Evolutionary conservation across 148 eudicot genomes (phyloP).

Genomic region (Rhododendron griersonianum): DNA sequence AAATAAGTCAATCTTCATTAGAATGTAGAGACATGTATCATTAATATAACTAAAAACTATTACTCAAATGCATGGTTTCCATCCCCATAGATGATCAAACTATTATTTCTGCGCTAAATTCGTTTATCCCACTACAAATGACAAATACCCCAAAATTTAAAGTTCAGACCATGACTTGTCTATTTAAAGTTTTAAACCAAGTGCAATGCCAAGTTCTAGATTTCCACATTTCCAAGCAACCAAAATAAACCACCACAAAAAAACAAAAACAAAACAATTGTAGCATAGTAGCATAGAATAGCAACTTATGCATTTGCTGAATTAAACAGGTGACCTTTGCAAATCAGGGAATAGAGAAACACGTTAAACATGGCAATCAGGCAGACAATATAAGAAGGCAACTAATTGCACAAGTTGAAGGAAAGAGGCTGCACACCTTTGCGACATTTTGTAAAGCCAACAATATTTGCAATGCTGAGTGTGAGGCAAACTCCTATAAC

Average conservation of each 20-base stretch:
- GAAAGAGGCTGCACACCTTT: conserved; percentile 50
- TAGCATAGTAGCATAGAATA: background rate
- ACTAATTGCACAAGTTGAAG: background rate
- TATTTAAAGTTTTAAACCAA: background rate
- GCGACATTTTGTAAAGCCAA: conserved; percentile 94
- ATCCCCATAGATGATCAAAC: background rate
- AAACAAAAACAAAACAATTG: background rate
- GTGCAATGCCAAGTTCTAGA: background rate
- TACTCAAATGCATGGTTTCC: background rate
- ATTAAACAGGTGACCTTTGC: background rate
- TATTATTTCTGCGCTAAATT: background rate
- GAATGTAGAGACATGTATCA: background rate
- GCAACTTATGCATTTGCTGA: background rate
- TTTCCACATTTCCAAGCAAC: background rate
- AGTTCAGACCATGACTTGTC: background rate
- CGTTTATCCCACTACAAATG: background rate
- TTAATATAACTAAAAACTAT: background rate
- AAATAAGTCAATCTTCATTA: background rate
- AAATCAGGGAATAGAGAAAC: background rate
- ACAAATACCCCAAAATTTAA: background rate
- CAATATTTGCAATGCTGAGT: conserved; percentile 81
- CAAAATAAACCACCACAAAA: background rate
- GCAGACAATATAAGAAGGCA: conserved; percentile 5
- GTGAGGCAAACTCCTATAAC: conserved; percentile 95
- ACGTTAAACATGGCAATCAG: background rate